phyloP scores from a whole-genome alignment of 495 filamentous ascomycete species.

The Penicillium pancosmium region DNA sequence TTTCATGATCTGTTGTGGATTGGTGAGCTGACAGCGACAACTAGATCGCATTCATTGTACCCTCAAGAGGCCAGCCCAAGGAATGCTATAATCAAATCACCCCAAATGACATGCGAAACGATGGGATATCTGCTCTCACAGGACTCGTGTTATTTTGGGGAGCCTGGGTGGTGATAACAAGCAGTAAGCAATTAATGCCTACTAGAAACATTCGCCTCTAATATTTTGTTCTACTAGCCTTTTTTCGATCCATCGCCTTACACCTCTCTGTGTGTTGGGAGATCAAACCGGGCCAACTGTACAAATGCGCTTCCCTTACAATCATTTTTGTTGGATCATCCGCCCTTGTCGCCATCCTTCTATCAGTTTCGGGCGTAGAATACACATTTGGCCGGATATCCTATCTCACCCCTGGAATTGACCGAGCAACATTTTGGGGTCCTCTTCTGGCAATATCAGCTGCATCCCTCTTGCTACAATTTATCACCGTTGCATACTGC shows the following conservation, averaged over 20 bases:
- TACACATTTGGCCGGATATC: constrained; percentile 2
- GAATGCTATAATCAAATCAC: neutral
- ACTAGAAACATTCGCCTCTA: too few relatives aligned
- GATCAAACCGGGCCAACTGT: neutral
- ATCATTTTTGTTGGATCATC: neutral
- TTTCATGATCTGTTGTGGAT: neutral
- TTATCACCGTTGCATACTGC: neutral
- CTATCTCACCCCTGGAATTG: neutral
- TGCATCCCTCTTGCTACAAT: neutral
- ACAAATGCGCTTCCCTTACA: neutral
- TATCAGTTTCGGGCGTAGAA: neutral
- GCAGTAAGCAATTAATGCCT: neutral
- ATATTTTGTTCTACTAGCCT: neutral
- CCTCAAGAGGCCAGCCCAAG: neutral
- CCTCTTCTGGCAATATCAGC: neutral
- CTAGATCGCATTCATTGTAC: constrained; percentile 1
- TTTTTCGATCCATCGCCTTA: neutral
- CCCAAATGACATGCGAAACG: constrained; percentile 1
- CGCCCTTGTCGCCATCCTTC: neutral
- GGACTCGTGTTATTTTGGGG: constrained; percentile 1
- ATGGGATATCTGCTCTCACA: neutral
- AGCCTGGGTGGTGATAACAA: neutral
- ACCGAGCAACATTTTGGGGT: neutral
- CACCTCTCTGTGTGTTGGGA: neutral
- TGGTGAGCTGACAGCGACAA: neutral